Evolutionary conservation across 2,329 filamentous ascomycete species (phyloP).

Genomic region (Cladorrhinum sp.): DNA sequence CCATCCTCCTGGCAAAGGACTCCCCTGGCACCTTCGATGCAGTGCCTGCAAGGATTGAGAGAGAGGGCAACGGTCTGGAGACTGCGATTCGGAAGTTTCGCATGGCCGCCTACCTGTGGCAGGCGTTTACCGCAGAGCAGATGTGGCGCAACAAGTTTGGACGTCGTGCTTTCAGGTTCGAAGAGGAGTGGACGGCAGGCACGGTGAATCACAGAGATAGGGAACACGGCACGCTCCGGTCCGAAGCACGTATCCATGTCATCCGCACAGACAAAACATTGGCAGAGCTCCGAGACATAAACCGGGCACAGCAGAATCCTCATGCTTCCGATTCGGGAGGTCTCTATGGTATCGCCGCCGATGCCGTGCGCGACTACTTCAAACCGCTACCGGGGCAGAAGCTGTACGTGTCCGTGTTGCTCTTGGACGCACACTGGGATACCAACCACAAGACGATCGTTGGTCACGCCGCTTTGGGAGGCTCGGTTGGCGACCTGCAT

Average conservation of each 20-base stretch:
- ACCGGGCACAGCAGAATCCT: constrained; percentile 73
- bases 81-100: constrained; percentile 84
- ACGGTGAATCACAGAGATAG: constrained; percentile 74
- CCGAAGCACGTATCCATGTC: constrained; percentile 85
- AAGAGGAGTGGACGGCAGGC: constrained; percentile 91
- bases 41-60: constrained; percentile 68
- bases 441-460: constrained; percentile 64
- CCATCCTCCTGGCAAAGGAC: constrained; percentile 82
- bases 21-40: constrained; percentile 84
- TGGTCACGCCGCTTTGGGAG: constrained; percentile 82
- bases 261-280: constrained; percentile 81
- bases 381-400: constrained; percentile 71
- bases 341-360: constrained; percentile 71
- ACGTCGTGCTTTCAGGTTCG: constrained; percentile 81
- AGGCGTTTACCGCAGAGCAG: constrained; percentile 93
- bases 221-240: constrained; percentile 71
- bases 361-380: constrained; percentile 78
- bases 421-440: constrained; percentile 90
- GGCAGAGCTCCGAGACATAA: constrained; percentile 73
- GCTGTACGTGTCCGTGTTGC: constrained; percentile 80
- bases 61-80: constrained; percentile 78
- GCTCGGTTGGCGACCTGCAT: constrained; percentile 67
- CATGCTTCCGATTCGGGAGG: constrained; percentile 67
- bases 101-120: constrained; percentile 95
- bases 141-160: constrained; percentile 90